Conservation (phyloP, 768 basidiomycete species). For the Suillus discolor region DNA sequence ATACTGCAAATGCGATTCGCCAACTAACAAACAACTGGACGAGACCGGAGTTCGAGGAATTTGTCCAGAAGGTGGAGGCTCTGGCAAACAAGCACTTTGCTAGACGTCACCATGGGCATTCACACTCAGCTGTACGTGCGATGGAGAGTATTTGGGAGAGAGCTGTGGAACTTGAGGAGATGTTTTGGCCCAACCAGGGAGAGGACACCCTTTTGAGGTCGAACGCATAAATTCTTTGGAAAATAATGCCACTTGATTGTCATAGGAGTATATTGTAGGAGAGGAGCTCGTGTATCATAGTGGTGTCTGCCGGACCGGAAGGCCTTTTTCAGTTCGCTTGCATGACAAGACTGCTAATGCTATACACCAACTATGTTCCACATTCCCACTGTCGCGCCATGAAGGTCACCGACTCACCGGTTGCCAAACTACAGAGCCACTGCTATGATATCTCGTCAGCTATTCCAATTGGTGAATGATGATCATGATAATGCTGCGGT, state of each 20-base stretch:
- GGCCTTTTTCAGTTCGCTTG: background rate
- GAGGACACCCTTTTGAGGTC: slow-evolving; percentile 28
- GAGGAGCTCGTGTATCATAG: background rate
- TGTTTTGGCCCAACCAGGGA: slow-evolving; percentile 57
- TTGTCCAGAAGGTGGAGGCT: slow-evolving; percentile 51
- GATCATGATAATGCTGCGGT: background rate
- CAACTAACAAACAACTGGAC: slow-evolving; percentile 70
- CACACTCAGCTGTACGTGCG: slow-evolving; percentile 32
- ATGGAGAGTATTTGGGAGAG: slow-evolving; percentile 55
- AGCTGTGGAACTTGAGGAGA: slow-evolving; percentile 60
- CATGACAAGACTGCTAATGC: background rate
- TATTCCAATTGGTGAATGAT: background rate
- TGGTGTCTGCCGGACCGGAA: background rate
- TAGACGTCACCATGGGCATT: background rate
- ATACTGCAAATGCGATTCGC: slow-evolving; percentile 35
- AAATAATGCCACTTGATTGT: background rate
- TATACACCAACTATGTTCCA: background rate
- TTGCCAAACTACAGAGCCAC: background rate
- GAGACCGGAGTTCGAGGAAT: slow-evolving; percentile 49
- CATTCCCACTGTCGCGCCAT: background rate
- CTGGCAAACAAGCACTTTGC: slow-evolving; percentile 45
- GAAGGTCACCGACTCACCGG: background rate
- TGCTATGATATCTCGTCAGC: background rate
- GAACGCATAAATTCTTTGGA: background rate
- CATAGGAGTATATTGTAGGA: background rate